Conservation (phyloP, 345 rosid species). For the Ceriops zippeliana region DNA sequence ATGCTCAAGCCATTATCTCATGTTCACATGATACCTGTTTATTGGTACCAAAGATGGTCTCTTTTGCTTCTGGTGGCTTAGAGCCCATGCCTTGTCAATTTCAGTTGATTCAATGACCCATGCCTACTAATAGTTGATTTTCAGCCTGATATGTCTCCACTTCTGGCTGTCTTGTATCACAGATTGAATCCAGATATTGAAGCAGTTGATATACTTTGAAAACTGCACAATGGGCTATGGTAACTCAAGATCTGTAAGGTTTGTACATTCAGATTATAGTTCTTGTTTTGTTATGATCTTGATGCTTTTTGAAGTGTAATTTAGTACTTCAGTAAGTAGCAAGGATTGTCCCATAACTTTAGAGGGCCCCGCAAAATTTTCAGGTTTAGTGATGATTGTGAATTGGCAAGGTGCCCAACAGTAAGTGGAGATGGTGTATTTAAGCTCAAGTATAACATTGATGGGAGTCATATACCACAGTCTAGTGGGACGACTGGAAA, state of each 20-base stretch:
- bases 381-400: constrained; percentile 63
- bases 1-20: not conserved
- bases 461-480: constrained; percentile 42
- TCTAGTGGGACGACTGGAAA: constrained; percentile 30
- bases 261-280: constrained; percentile 12
- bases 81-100: constrained; percentile 20
- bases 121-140: constrained; percentile 6
- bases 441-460: constrained; percentile 43
- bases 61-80: constrained; percentile 22
- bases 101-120: constrained; percentile 1
- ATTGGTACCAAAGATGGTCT: not conserved
- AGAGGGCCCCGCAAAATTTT: constrained; percentile 1
- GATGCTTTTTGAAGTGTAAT: not conserved
- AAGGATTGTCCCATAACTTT: not conserved
- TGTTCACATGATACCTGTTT: constrained; percentile 32
- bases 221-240: constrained; percentile 30
- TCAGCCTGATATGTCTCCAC: not conserved
- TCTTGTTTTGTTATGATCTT: not conserved
- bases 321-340: not conserved
- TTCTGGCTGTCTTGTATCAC: not conserved
- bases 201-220: not conserved
- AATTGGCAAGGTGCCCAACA: constrained; percentile 36
- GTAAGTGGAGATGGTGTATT: constrained; percentile 38
- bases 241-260: constrained; percentile 77
- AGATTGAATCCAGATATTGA: constrained; percentile 10